Evolutionary conservation across 257 asterid genomes (phyloP), one percentile per base, ranked within the genome.

Genomic region (Plantago major): DNA sequence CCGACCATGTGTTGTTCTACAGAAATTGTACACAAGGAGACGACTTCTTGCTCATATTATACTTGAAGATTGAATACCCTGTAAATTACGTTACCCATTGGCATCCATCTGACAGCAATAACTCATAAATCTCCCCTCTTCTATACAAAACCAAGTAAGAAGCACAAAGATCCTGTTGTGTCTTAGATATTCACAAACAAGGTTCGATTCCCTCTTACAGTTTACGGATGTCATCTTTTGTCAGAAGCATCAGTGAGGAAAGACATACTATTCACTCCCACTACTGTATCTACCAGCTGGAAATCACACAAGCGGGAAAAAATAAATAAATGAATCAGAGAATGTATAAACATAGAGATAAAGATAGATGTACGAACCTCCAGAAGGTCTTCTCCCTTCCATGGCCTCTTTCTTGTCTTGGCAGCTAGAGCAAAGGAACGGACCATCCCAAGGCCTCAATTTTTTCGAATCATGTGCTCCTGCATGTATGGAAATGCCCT

Each of bases 371-470:
- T 63, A 13, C 6, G 40, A 4, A 89, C 97, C 96, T 79, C 97
- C 91, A 16, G 82, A 79, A 73, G 80, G 73, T 78, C 82, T 71
- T 81, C 66, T 86, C 63, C 97, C 99, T 80, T 93, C 99, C 99
- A 93, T 93, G 74, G 99, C 96, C 59, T 93, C 95, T 75, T 84
- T 93, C 86, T 93, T 93, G 42, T 74, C 86, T 71, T 93, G 97
- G 81, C 99, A 93, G 86, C 93, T 82, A 38, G 69, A 15, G 79
- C 99, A 93, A 51, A 93, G 95, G 74, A 90, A 90, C 58, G 99
- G 99, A 7, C 99, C 99, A 6, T 93, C 94, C 97, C 97, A 93
- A 40, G 97, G 97, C 74, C 99, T 78, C 72, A 77, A 74, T 56
- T 83, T 87, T 76, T 79, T 82, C 10, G 87, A 38, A 60, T 84